Evolutionary conservation across 441 rosid species (phyloP).

Genomic region (Melianthus villosus): DNA sequence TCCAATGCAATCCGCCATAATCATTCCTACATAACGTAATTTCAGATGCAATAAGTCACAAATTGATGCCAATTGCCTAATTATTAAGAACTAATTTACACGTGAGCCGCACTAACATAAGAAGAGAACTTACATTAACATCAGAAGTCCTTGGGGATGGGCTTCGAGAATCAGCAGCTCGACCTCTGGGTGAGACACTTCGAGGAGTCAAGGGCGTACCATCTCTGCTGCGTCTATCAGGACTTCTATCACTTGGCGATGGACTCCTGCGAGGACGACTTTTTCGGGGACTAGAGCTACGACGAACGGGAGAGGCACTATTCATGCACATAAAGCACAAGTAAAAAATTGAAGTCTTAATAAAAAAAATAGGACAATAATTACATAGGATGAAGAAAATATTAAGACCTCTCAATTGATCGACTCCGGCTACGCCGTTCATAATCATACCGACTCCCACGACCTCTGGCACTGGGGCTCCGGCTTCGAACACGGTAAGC

Average conservation of each 20-base stretch:
- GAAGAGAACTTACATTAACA: conserved; percentile 33
- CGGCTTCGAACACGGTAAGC: conserved; percentile 34
- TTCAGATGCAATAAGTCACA: too few species aligned
- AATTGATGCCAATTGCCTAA: too few species aligned
- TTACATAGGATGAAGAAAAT: too few species aligned
- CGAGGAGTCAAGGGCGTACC: conserved; percentile 28
- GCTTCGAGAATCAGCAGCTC: conserved; percentile 24
- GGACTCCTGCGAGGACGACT: conserved; percentile 30
- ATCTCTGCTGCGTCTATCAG: conserved; percentile 24
- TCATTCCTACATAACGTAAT: too few species aligned
- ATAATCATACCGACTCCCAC: conserved; percentile 37
- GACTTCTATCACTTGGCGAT: conserved; percentile 22
- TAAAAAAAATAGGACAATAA: neutral
- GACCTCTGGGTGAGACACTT: conserved; percentile 24
- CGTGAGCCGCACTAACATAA: too few species aligned
- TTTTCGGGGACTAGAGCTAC: conserved; percentile 25
- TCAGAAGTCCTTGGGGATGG: conserved; percentile 28
- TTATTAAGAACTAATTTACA: too few species aligned
- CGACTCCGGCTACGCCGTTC: conserved; percentile 37
- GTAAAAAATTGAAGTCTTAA: neutral
- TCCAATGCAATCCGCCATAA: too few species aligned
- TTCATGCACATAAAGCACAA: neutral
- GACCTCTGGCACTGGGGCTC: conserved; percentile 46
- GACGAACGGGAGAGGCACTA: conserved; percentile 40
- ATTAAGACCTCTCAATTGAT: conserved; percentile 40